These are phyloP conservation scores for Gymnopilus dilepis DNA, from an alignment of 768 basidiomycete genomes.

Conservation along the genomic window DNA sequence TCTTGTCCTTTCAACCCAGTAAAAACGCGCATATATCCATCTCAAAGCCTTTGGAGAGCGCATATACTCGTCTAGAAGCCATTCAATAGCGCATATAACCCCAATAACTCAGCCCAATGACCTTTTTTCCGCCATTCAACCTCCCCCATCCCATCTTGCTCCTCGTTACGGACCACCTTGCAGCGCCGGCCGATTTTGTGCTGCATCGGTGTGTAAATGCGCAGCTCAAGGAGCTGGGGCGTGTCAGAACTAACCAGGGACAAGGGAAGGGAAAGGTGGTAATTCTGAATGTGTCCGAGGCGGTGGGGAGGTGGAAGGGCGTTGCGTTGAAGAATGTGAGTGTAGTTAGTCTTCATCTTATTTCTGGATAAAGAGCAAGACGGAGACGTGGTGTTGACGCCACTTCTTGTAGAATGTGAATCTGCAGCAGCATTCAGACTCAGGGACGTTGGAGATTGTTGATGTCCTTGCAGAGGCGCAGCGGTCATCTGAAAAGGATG, in stretches of 20 bases:
- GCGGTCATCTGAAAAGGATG: conserved; percentile 19
- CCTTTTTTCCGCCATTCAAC: conserved; percentile 56
- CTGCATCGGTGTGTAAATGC: conserved; percentile 58
- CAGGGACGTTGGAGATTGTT: conserved; percentile 56
- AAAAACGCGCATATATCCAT: no score
- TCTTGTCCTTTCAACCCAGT: no score
- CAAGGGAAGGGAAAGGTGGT: conserved; percentile 34
- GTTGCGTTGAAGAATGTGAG: conserved; percentile 68
- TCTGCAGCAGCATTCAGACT: conserved; percentile 39
- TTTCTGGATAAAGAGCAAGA: neutral
- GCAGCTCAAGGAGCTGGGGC: conserved; percentile 52
- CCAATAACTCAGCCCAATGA: no score
- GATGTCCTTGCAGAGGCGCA: conserved; percentile 50
- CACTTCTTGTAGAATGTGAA: conserved; percentile 50
- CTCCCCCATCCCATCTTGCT: conserved; percentile 58
- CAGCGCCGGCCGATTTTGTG: conserved; percentile 75
- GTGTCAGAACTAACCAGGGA: neutral
- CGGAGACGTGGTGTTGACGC: neutral
- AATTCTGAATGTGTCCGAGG: conserved; percentile 64
- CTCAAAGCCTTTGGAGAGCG: no score
- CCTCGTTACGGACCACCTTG: conserved; percentile 72
- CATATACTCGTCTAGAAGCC: no score
- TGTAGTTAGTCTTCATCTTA: conserved; percentile 15
- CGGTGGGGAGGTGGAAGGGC: conserved; percentile 63
- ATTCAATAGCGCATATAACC: no score